These are phyloP conservation scores for Alternaria dauci DNA, from an alignment of 2,329 filamentous ascomycete genomes.

Conservation along the genomic window DNA sequence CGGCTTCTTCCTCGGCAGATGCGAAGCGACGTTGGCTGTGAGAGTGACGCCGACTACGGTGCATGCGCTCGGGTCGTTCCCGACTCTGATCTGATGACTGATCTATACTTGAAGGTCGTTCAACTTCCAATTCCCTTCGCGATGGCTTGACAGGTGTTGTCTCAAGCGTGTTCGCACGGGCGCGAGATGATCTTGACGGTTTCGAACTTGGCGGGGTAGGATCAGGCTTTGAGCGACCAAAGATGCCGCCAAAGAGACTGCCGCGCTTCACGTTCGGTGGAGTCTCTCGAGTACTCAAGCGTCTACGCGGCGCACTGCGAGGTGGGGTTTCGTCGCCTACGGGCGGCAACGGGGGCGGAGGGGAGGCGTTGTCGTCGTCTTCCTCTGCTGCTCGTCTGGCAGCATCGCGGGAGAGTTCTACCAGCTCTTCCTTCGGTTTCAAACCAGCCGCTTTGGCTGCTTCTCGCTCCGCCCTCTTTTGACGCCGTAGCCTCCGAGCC, in stretches of 20 bases:
- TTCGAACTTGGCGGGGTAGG: constrained; percentile 33
- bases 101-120: constrained; percentile 38
- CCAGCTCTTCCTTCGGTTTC: constrained; percentile 23
- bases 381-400: constrained; percentile 32
- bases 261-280: constrained; percentile 36
- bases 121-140: constrained; percentile 34
- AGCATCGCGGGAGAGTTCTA: constrained; percentile 33
- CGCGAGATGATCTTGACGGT: constrained; percentile 33
- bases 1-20: constrained; percentile 43
- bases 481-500: constrained; percentile 31
- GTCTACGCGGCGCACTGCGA: constrained; percentile 33
- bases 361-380: constrained; percentile 17
- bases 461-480: constrained; percentile 39
- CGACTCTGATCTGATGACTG: constrained; percentile 46
- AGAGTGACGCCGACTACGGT: constrained; percentile 43
- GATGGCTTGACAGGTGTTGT: constrained; percentile 21
- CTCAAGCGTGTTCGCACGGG: constrained; percentile 37
- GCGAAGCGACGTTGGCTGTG: constrained; percentile 38
- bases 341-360: constrained; percentile 25
- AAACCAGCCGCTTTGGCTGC: constrained; percentile 30
- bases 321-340: constrained; percentile 29
- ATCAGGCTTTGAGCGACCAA: constrained; percentile 46
- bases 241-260: constrained; percentile 44
- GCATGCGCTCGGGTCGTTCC: constrained; percentile 43
- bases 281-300: constrained; percentile 41